A percentile compares a stretch with the other conserved stretches of the same genome.
phyloP scores from a whole-genome alignment of 2,329 filamentous ascomycete species.

The Hypoxylon sp. region DNA sequence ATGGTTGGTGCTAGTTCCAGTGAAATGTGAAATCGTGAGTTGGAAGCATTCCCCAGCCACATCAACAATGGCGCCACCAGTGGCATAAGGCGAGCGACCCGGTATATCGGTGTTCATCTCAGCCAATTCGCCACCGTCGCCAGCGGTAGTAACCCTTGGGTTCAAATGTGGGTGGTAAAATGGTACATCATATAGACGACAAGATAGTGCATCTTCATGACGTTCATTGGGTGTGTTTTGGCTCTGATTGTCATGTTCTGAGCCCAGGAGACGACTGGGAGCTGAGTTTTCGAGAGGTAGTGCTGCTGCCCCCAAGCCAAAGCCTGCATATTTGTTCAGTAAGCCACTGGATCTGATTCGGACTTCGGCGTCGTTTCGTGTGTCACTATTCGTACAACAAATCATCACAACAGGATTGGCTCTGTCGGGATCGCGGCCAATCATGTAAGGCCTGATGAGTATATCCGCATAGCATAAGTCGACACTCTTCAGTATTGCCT shows the following conservation, averaged over 20 bases:
- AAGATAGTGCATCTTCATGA: too few relatives aligned
- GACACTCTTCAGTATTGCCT: neutral
- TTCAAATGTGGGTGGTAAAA: too few relatives aligned
- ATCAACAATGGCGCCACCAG: too few relatives aligned
- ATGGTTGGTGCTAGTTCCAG: too few relatives aligned
- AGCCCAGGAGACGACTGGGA: neutral
- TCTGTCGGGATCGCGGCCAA: neutral
- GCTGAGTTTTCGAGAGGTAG: neutral
- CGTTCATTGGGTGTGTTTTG: too few relatives aligned
- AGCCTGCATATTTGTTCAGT: neutral
- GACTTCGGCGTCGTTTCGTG: neutral
- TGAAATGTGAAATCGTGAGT: too few relatives aligned
- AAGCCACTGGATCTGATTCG: neutral
- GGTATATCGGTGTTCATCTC: too few relatives aligned
- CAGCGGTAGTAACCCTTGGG: too few relatives aligned
- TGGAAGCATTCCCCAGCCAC: too few relatives aligned
- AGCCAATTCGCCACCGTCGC: too few relatives aligned
- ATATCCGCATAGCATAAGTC: neutral
- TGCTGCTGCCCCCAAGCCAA: neutral
- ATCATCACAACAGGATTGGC: neutral
- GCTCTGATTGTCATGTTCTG: neutral
- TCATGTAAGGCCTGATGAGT: neutral
- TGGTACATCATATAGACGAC: too few relatives aligned
- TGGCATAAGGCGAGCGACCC: too few relatives aligned
- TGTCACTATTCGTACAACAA: neutral